phyloP scores from a whole-genome alignment of 176 grass and related monocot genomes.

The Oryza meyeriana region DNA sequence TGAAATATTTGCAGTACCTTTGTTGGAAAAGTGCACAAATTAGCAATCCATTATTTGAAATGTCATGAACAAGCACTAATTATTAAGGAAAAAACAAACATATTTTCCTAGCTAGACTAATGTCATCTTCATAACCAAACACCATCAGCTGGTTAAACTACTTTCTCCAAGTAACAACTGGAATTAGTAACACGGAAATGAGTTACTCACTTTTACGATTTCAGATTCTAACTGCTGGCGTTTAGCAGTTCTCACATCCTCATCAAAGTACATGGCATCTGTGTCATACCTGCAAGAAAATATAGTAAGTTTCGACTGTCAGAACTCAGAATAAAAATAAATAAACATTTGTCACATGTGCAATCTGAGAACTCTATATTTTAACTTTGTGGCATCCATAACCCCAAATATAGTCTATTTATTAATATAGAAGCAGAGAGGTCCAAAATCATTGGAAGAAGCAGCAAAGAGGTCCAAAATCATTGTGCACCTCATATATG shows the following conservation, averaged over 20 bases:
- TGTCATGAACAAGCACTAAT: neutral
- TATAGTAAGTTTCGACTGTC: neutral
- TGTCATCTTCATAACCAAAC: neutral
- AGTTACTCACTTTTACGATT: slow-evolving; percentile 69
- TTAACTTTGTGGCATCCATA: neutral
- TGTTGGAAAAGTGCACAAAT: slow-evolving; percentile 2
- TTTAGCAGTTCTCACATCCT: slow-evolving; percentile 79
- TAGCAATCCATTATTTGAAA: neutral
- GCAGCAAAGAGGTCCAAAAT: no score
- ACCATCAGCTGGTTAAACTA: neutral
- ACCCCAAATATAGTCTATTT: neutral
- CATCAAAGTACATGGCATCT: slow-evolving; percentile 91
- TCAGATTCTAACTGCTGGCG: slow-evolving; percentile 63
- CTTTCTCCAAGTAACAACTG: neutral
- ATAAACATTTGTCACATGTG: neutral
- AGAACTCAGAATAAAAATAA: slow-evolving; percentile 5
- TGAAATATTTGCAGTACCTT: neutral
- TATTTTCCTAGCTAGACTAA: neutral
- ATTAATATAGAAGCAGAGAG: neutral
- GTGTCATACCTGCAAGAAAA: slow-evolving; percentile 68
- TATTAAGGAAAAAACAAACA: slow-evolving; percentile 1
- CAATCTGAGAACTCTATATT: neutral
- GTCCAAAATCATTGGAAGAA: neutral
- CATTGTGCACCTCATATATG: neutral
- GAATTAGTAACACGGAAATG: neutral